Conservation (phyloP, 768 basidiomycete species). For the Mycena epipterygia region DNA sequence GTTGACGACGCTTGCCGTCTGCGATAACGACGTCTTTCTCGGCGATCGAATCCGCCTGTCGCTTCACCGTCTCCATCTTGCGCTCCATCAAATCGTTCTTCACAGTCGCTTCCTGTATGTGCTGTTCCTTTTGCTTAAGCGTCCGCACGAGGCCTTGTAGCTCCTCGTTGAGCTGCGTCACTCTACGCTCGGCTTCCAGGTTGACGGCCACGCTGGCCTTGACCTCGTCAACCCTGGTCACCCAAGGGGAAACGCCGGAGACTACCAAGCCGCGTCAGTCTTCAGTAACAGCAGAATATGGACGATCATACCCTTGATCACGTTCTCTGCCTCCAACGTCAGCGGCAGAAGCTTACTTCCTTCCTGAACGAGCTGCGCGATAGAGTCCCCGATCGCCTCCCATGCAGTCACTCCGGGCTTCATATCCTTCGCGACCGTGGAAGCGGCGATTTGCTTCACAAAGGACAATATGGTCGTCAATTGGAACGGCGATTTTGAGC, state of each 20-base stretch:
- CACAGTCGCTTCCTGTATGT: constrained; percentile 87
- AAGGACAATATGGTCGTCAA: constrained; percentile 77
- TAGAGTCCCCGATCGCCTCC: constrained; percentile 81
- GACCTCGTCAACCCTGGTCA: constrained; percentile 84
- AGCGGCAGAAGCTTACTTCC: constrained; percentile 78
- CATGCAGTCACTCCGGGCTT: constrained; percentile 79
- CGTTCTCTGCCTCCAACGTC: constrained; percentile 81
- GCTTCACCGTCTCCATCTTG: constrained; percentile 91
- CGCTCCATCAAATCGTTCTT: constrained; percentile 98
- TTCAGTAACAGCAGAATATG: not conserved
- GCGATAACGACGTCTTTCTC: constrained; percentile 86
- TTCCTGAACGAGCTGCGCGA: constrained; percentile 79
- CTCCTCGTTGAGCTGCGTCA: constrained; percentile 89
- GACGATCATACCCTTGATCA: constrained; percentile 76
- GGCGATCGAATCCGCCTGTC: constrained; percentile 85
- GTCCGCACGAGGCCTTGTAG: constrained; percentile 88
- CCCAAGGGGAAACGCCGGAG: constrained; percentile 87
- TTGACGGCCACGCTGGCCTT: constrained; percentile 88
- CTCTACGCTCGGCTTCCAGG: constrained; percentile 92
- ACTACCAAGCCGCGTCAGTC: constrained; percentile 56
- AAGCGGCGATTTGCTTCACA: constrained; percentile 79
- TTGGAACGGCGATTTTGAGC: constrained; percentile 84
- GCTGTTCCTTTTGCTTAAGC: constrained; percentile 91
- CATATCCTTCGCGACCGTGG: constrained; percentile 76
- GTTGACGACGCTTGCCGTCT: constrained; percentile 90